Evolutionary conservation across 495 filamentous ascomycete species (phyloP), one percentile per base, ranked within the genome.

Genomic region (Aspergillus heteromorphus): DNA sequence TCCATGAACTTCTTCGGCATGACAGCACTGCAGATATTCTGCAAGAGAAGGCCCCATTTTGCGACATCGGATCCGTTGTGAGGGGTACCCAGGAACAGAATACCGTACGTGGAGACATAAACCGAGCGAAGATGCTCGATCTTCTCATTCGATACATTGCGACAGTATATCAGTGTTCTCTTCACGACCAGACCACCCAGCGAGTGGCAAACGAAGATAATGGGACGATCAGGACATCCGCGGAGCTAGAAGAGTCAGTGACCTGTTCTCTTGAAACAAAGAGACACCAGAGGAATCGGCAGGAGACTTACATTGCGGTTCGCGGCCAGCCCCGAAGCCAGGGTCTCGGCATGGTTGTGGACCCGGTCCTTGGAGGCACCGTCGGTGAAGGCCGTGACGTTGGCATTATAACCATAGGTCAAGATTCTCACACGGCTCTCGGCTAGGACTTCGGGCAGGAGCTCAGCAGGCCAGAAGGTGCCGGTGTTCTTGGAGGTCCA

Each of bases 1-100:
- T 92, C 86, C 54, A 92, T 75, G 54, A 90, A 71, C 45, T 81
- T 83, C 65, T 79, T 85, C 0, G 89, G 87, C 19, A 91, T 69
- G 17, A 91, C 79, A 0, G 81, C 81, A 27, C 77, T 78, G 56
- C 84, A 87, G 66, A 95, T 87, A 49, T 80, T 79, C 62, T 92
- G 87, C 41, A 91, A 69, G 54, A 89, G 73, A 8, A 80, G 73
- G 2, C 87, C 89, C 88, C 87, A 92, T 68, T 82, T 81, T 7
- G 90, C 90, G 13, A 87, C 63, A 57, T 89, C 85, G 2, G 88
- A 83, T 0, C 90, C 90, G 42, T 81, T 85, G 63, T 95, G 90
- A 8, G 90, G 90, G n/a, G 90, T 95, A 17, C 90, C 90, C 27
- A 95, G 77, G 63, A 95, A 95, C 19, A 95, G 76, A 25, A 95